Evolutionary conservation across 2,329 filamentous ascomycete genomes (phyloP), one percentile per base, ranked within the genome.

Genomic region (Thermochaetoides dissita): DNA sequence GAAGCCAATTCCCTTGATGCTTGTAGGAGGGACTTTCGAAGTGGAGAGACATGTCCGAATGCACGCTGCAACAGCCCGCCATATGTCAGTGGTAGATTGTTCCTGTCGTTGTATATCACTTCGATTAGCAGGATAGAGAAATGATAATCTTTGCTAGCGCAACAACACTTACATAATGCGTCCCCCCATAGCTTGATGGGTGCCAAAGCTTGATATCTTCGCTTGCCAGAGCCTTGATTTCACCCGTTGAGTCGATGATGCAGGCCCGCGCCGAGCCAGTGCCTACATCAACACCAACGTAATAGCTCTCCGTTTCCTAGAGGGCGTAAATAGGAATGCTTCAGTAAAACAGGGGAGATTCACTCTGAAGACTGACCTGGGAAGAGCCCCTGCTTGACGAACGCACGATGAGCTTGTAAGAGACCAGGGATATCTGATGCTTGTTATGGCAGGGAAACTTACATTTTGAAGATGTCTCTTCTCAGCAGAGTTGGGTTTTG

Each of bases 21-120:
- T 79, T 48, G 66, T 67, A 5, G 80, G 74, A 54, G 89, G 79
- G 51, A 94, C 79, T 53, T 79, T 80, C 51, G 89, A 83, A 60
- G 94, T 81, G 57, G 72, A 74, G 55, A 96, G 74, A 36, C 88
- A 86, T 40, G 79, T 74, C 55, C 87, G 81, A 33, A 95, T 86
- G 35, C 86, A 91, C 46, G 77, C 73, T 66, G 88, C 94, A 59
- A 98, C 94, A 63, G 86, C 89, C 49, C 79, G 74, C 91, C 91
- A 98, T 57, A 98, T 98, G 61, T 98, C 85, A 39, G 79, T 84
- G 0, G 91, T 96, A 10, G 89, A 96, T 89, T 98, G 91, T 68
- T 98, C 91, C 87, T 68, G 45, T 24, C 17, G 17, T 24, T 24
- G 17, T 24, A 24, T 24, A 24, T 24, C 17, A 3, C 17, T 5